Conservation (phyloP, 2,329 filamentous ascomycete species). For the Pseudogymnoascus sp. region DNA sequence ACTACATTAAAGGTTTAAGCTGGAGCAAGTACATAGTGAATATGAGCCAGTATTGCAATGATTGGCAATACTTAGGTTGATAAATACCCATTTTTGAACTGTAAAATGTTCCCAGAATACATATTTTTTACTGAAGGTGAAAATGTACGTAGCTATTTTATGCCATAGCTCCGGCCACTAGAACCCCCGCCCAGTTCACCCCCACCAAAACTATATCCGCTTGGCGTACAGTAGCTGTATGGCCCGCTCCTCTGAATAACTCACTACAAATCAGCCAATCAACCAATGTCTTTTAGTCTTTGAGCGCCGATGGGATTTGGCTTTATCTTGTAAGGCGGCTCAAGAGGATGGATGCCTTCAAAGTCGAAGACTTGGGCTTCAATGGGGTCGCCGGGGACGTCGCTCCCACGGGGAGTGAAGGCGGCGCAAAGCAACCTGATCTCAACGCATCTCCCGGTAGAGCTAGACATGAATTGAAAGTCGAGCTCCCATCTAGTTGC, state of each 20-base stretch:
- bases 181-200: not conserved
- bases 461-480: conserved; percentile 25
- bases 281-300: not conserved
- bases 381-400: not conserved
- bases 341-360: conserved; percentile 6
- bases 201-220: not conserved
- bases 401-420: not conserved
- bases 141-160: not conserved
- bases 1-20: conserved; percentile 5
- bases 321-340: conserved; percentile 1
- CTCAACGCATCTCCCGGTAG: not conserved
- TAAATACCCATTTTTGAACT: conserved; percentile 1
- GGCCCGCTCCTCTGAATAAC: not conserved
- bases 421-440: not conserved
- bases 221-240: not conserved
- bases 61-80: not conserved
- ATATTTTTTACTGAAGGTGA: not conserved
- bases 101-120: not conserved
- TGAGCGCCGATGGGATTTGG: conserved; percentile 1
- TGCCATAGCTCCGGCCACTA: not conserved
- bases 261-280: not conserved
- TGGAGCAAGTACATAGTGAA: not conserved
- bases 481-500: conserved; percentile 71
- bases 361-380: not conserved
- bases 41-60: not conserved